phyloP scores from a whole-genome alignment of 225 moss, liverwort and hornwort genomes.

The Polytrichum commune region DNA sequence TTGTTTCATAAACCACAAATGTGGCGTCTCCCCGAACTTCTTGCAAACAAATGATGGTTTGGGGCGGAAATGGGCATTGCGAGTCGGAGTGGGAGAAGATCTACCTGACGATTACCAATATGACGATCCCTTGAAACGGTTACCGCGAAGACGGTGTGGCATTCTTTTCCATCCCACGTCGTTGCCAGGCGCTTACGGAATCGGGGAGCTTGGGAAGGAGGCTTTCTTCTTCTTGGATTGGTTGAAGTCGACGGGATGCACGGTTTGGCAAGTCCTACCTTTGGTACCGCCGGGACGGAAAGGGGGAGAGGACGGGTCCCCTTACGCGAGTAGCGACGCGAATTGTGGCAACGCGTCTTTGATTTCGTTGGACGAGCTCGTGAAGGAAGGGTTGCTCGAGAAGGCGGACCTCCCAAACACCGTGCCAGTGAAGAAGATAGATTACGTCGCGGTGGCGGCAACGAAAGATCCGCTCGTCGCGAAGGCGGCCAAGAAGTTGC shows the following conservation, averaged over 20 bases:
- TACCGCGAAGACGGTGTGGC: conserved; percentile 63
- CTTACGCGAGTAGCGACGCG: conserved; percentile 79
- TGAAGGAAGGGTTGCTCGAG: conserved; percentile 70
- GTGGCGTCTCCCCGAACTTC: too few species aligned
- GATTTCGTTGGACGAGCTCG: conserved; percentile 77
- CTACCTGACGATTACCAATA: conserved; percentile 66
- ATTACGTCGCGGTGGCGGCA: conserved; percentile 57
- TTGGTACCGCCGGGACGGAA: conserved; percentile 88
- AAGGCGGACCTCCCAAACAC: conserved; percentile 56
- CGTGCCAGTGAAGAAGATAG: conserved; percentile 64
- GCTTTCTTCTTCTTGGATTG: conserved; percentile 75
- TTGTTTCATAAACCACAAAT: too few species aligned
- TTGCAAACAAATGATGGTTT: too few species aligned
- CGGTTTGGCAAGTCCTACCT: conserved; percentile 92
- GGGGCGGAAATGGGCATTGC: conserved; percentile 22
- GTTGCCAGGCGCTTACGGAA: conserved; percentile 72
- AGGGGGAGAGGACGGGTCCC: conserved; percentile 94
- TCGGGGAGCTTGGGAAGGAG: conserved; percentile 74
- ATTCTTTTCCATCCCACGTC: conserved; percentile 83
- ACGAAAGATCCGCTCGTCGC: conserved; percentile 67
- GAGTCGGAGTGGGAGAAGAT: conserved; percentile 56
- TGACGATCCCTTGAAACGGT: conserved; percentile 63
- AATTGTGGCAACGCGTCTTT: conserved; percentile 86
- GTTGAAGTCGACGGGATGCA: conserved; percentile 77
- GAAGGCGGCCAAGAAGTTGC: conserved; percentile 72